Evolutionary conservation across 2,329 filamentous ascomycete genomes (phyloP).

Genomic region (Balansia obtecta): DNA sequence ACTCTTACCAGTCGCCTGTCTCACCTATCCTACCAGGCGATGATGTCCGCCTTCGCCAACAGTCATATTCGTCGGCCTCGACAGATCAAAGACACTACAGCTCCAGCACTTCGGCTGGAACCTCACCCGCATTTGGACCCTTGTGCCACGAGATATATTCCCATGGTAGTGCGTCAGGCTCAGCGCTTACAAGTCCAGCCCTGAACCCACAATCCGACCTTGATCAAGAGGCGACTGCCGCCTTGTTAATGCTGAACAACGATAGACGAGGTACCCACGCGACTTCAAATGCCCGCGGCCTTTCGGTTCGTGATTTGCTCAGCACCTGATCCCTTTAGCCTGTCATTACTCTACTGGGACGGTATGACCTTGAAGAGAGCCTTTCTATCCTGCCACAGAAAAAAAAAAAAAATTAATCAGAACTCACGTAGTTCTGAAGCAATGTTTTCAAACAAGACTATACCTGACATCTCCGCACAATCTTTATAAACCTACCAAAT

Average conservation of each 20-base stretch:
- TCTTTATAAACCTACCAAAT: not conserved
- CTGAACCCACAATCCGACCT: constrained; percentile 42
- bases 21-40: constrained; percentile 40
- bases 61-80: constrained; percentile 42
- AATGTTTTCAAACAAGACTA: not conserved
- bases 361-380: not conserved
- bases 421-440: not conserved
- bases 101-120: constrained; percentile 34
- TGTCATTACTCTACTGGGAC: not conserved
- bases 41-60: constrained; percentile 30
- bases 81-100: constrained; percentile 39
- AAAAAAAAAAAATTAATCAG: not conserved
- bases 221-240: constrained; percentile 73
- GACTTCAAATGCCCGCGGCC: constrained; percentile 26
- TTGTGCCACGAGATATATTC: constrained; percentile 25
- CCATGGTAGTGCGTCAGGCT: constrained; percentile 32
- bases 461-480: not conserved
- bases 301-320: constrained; percentile 43
- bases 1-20: constrained; percentile 32
- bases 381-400: not conserved
- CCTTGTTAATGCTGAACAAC: constrained; percentile 75
- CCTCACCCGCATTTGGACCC: constrained; percentile 47
- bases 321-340: constrained; percentile 28
- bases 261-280: constrained; percentile 47
- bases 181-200: constrained; percentile 45